Percentiles rank a stretch among this genome's conserved stretches.
phyloP scores from a whole-genome alignment of 331 rosid genomes.

The Malus hybrid region DNA sequence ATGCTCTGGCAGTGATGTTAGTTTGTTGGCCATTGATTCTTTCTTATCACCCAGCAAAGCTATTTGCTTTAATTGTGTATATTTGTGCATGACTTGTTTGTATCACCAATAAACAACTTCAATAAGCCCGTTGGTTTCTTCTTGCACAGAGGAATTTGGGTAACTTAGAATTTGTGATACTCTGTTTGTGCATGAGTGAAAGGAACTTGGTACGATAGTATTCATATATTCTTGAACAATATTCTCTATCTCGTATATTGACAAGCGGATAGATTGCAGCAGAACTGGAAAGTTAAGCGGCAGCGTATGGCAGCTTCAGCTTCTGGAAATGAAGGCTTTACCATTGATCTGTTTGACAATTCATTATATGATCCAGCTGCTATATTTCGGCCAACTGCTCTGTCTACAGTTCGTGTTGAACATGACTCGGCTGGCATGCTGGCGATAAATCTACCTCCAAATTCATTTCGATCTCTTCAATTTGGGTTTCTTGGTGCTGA shows the following conservation, averaged over 20 bases:
- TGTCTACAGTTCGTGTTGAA: constrained; percentile 66
- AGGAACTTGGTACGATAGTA: not conserved
- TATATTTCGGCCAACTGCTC: constrained; percentile 43
- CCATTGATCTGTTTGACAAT: constrained; percentile 87
- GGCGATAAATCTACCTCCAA: constrained; percentile 62
- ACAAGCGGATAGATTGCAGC: constrained; percentile 72
- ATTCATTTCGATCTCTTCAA: constrained; percentile 56
- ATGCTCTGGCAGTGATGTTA: not conserved
- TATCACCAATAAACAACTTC: not conserved
- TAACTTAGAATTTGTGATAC: not conserved
- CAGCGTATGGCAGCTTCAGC: constrained; percentile 68
- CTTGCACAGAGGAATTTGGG: not conserved
- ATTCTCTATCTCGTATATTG: constrained; percentile 21
- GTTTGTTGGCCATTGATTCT: not conserved
- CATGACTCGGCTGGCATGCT: constrained; percentile 92
- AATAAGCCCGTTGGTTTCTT: not conserved
- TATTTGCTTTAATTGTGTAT: not conserved
- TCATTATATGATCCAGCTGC: constrained; percentile 54
- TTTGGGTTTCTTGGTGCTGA: constrained; percentile 58
- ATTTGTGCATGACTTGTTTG: not conserved
- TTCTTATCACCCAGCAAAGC: not conserved
- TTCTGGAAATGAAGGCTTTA: constrained; percentile 92
- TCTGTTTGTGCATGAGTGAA: not conserved
- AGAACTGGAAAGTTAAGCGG: constrained; percentile 96
- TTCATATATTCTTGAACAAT: not conserved